Base-by-base conservation (phyloP, 495 filamentous ascomycete genomes). In the Xylaria sp. region DNA sequence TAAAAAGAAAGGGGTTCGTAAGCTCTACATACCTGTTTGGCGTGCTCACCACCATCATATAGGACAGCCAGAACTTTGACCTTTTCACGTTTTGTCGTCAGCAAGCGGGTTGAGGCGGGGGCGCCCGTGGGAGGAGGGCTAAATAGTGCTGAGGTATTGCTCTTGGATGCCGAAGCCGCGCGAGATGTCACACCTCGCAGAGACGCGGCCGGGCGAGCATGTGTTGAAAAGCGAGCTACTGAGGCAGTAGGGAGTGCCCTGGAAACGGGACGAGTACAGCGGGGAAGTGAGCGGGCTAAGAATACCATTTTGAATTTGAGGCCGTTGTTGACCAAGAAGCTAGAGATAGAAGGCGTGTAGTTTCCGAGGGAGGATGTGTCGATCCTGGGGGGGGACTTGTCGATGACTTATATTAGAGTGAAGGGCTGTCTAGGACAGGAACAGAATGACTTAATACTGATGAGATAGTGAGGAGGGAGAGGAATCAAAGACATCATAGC, bases 51-150 rank as follows among this genome's bases (percentile, higher is more conserved):
- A 63, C 87, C 87, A 72, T 88, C 87, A 79, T 88, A 88, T 67
- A 88, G 79, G 65, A 88, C 84, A 69, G 82, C 72, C 66, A 88
- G 82, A 72, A 88, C 86, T 78, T 88, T 88, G 80, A 87, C 85
- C 85, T 86, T 81, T 86, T 85, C 81, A 79, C 80, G 83, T 74
- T 72, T 62, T 55, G 79, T 81, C 61, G 84, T 85, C 76, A 85
- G 84, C 80, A 82, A 67, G 67, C 81, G 83, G 17, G 74, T 72
- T 68, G 71, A 75, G 69, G 69, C 69, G 31, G 74, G 74, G 57
- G 71, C 57, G 71, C 71, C 69, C 37, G 69, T 24, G 44, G 55
- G 58, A 67, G 46, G 48, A 19, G 41, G 62, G 40, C 52, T 70
- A 57, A 59, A 70, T 21, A 72, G 50, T 41, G 53, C 12, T 48